Evolutionary conservation across 768 basidiomycete genomes (phyloP).

Genomic region (Holtermanniella nyarrowii): DNA sequence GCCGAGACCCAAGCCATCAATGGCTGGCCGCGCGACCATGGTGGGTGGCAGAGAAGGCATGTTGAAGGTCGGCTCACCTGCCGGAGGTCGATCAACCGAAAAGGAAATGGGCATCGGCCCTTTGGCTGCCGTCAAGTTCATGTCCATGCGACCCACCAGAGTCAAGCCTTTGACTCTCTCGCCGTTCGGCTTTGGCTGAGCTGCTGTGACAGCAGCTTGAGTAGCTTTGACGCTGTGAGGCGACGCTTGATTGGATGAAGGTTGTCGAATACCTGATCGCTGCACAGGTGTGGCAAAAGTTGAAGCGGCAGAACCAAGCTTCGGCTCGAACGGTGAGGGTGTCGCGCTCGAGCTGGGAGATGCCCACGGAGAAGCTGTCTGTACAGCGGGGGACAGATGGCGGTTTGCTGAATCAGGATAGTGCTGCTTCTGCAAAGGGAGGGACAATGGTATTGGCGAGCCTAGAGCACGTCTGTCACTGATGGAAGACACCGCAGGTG

Average conservation of each 20-base stretch:
- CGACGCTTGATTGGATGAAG: no score
- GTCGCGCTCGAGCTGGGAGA: not conserved
- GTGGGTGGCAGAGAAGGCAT: not conserved
- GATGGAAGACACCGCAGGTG: not conserved
- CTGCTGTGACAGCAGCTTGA: slow-evolving; percentile 24
- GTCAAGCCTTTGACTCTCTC: slow-evolving; percentile 22
- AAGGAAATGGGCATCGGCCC: slow-evolving; percentile 38
- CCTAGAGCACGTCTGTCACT: not conserved
- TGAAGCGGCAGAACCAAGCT: not conserved
- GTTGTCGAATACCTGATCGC: no score
- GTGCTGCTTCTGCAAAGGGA: not conserved
- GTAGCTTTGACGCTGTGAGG: slow-evolving; percentile 28
- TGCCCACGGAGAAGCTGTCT: no score
- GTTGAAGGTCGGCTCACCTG: not conserved
- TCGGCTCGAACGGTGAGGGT: not conserved
- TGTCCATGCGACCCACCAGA: slow-evolving; percentile 34
- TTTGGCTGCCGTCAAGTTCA: slow-evolving; percentile 26
- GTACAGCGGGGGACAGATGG: not conserved
- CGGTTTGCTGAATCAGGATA: not conserved
- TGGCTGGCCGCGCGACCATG: not conserved
- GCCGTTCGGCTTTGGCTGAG: slow-evolving; percentile 14
- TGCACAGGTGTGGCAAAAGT: slow-evolving; percentile 1
- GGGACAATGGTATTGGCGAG: not conserved
- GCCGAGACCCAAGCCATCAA: slow-evolving; percentile 12
- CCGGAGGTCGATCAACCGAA: slow-evolving; percentile 19